These are phyloP conservation scores for Aspergillus nomiae DNA, from an alignment of 2,329 filamentous ascomycete species.

Conservation along the genomic window DNA sequence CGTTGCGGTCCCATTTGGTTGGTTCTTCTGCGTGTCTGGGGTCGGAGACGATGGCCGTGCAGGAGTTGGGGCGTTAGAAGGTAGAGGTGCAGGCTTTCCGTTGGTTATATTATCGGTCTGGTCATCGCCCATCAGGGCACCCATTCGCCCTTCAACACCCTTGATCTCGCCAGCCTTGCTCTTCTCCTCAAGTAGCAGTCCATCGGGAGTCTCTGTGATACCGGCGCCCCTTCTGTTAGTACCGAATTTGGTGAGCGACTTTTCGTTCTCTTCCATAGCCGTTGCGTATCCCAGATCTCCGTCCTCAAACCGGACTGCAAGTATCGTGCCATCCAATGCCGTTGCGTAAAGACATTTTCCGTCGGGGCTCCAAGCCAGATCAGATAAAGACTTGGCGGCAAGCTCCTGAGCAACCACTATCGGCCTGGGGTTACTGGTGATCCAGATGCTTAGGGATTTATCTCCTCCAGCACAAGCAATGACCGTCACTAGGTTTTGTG, in stretches of 20 bases:
- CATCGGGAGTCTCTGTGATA: constrained; percentile 89
- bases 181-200: constrained; percentile 81
- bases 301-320: constrained; percentile 77
- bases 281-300: constrained; percentile 91
- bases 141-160: constrained; percentile 93
- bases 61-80: constrained; percentile 50
- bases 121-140: constrained; percentile 92
- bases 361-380: constrained; percentile 91
- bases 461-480: constrained; percentile 97
- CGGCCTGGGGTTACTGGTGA: constrained; percentile 89
- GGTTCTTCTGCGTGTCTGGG: constrained; percentile 35
- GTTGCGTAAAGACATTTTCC: constrained; percentile 83
- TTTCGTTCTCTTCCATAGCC: constrained; percentile 84
- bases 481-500: constrained; percentile 71
- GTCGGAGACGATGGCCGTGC: constrained; percentile 34
- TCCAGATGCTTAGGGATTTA: constrained; percentile 96
- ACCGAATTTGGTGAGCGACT: constrained; percentile 88
- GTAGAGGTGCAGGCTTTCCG: constrained; percentile 39
- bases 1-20: constrained; percentile 39
- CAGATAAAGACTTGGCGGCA: constrained; percentile 87
- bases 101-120: constrained; percentile 56
- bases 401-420: constrained; percentile 89
- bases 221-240: constrained; percentile 84
- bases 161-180: constrained; percentile 90
- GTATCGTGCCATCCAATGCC: constrained; percentile 85